Conservation (phyloP, 2,329 filamentous ascomycete genomes). For the Bimuria novae-zelandiae region DNA sequence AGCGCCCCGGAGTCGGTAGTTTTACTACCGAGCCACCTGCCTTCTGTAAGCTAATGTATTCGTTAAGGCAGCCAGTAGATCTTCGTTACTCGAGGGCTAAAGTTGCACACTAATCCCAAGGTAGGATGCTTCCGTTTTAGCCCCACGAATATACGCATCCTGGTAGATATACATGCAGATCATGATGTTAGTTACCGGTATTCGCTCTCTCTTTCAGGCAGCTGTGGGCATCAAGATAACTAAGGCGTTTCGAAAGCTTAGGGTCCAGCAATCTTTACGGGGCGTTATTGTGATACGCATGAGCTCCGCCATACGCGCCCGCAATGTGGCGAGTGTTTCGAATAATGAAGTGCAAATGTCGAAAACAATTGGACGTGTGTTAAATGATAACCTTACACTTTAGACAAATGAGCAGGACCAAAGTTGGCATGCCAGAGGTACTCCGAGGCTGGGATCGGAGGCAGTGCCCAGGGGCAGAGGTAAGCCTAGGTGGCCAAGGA, state of each 20-base stretch:
- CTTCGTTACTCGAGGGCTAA: not conserved
- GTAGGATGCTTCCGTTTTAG: not conserved
- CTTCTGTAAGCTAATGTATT: not conserved
- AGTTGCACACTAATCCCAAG: conserved; percentile 1
- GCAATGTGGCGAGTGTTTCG: not conserved
- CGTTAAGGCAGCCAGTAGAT: not conserved
- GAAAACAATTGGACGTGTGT: not conserved
- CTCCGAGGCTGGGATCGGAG: not conserved
- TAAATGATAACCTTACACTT: not conserved
- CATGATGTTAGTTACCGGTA: not conserved
- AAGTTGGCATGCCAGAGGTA: not conserved
- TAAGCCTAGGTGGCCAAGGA: not conserved
- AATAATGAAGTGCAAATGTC: not conserved
- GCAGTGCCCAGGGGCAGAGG: not conserved
- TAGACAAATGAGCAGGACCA: not conserved
- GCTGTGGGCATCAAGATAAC: not conserved
- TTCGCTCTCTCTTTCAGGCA: not conserved
- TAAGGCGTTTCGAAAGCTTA: conserved; percentile 5
- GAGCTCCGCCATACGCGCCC: conserved; percentile 5
- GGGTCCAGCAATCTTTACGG: not conserved
- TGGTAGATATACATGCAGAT: not conserved
- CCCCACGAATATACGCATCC: not conserved
- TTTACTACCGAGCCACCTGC: no score
- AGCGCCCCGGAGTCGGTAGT: not conserved
- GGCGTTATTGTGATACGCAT: not conserved